phyloP scores from a whole-genome alignment of 805 yeast genomes.

The Isabelozyma heimii region DNA sequence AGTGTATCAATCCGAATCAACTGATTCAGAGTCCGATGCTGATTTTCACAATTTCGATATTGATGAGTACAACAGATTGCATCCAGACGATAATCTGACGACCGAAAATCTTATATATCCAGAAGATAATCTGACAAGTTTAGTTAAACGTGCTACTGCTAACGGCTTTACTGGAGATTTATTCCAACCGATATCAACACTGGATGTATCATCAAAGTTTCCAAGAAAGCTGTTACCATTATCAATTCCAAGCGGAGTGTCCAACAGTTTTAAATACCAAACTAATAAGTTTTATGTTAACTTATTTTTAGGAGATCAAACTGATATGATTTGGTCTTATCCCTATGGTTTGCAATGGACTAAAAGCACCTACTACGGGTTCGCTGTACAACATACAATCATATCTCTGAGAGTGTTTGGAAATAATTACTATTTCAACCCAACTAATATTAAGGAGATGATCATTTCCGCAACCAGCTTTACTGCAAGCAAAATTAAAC shows the following conservation, averaged over 20 bases:
- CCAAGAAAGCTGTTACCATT: slow-evolving; percentile 1
- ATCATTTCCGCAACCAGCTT: slow-evolving; percentile 31
- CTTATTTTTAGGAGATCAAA: slow-evolving; percentile 48
- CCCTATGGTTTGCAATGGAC: slow-evolving; percentile 43
- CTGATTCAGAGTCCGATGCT: background rate
- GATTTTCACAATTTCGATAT: background rate
- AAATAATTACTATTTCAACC: slow-evolving; percentile 47
- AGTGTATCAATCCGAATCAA: background rate
- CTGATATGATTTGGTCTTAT: slow-evolving; percentile 48
- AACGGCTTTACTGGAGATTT: slow-evolving; percentile 3
- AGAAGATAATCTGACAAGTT: background rate
- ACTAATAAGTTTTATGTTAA: slow-evolving; percentile 72
- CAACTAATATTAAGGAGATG: slow-evolving; percentile 48
- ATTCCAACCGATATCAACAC: slow-evolving; percentile 1
- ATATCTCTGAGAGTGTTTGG: slow-evolving; percentile 36
- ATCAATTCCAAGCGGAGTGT: slow-evolving; percentile 17
- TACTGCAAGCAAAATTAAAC: background rate
- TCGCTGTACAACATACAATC: slow-evolving; percentile 53
- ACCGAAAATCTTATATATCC: background rate
- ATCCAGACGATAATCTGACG: background rate
- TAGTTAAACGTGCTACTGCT: background rate
- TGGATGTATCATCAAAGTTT: background rate
- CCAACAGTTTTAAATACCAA: slow-evolving; percentile 2
- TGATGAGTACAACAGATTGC: background rate
- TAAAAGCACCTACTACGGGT: slow-evolving; percentile 27